phyloP scores from a whole-genome alignment of 1,284 basidiomycete genomes.

The Pseudozyma thailandica region DNA sequence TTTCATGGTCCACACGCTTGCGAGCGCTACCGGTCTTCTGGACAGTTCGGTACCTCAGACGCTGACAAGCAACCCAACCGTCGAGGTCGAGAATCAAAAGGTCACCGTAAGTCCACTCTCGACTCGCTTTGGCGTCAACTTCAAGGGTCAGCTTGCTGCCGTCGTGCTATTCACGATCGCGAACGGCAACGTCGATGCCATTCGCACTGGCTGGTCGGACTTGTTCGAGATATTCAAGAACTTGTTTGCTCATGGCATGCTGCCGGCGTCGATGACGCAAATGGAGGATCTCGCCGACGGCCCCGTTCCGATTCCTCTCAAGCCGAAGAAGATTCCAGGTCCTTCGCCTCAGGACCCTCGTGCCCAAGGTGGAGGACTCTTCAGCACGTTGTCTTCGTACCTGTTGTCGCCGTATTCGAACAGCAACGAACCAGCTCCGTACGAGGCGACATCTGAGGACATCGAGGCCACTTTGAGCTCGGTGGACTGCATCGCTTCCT shows the following conservation, averaged over 20 bases:
- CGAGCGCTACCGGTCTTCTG: conserved; percentile 57
- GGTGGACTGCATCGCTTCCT: conserved; percentile 93
- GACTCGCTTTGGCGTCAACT: conserved; percentile 91
- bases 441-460: conserved; percentile 80
- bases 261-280: conserved; percentile 83
- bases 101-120: conserved; percentile 91
- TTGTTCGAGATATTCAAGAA: conserved; percentile 99
- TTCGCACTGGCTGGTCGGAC: conserved; percentile 87
- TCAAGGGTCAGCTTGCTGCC: conserved; percentile 94
- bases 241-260: conserved; percentile 88
- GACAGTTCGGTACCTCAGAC: conserved; percentile 55
- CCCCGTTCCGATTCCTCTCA: conserved; percentile 49
- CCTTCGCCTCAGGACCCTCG: conserved; percentile 85
- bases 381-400: conserved; percentile 95
- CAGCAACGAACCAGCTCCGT: conserved; percentile 76
- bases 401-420: conserved; percentile 90
- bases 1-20: conserved; percentile 87
- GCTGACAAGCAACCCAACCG: conserved; percentile 81
- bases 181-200: conserved; percentile 93
- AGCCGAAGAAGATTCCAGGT: conserved; percentile 73
- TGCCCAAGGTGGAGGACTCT: conserved; percentile 83
- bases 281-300: conserved; percentile 85
- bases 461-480: conserved; percentile 93
- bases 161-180: conserved; percentile 98
- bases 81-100: conserved; percentile 90